Percentiles rank a stretch among this genome's conserved stretches.
Conservation (phyloP, 169 alveolate species). For the Theileria annulata region DNA sequence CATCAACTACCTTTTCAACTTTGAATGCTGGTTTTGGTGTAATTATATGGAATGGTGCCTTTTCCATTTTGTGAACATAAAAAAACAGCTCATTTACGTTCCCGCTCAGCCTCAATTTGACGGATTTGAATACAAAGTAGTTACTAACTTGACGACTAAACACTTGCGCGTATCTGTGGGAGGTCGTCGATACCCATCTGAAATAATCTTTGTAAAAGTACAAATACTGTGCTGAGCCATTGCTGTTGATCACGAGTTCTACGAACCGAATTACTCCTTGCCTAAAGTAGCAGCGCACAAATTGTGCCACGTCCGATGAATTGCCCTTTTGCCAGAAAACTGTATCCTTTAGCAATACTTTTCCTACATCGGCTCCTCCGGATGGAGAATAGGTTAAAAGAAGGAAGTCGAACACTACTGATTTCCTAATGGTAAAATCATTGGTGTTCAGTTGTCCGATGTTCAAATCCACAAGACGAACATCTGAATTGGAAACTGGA, state of each 20-base stretch:
- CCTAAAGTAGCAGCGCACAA: background rate
- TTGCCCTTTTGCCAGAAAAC: conserved; percentile 15
- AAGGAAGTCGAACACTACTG: conserved; percentile 7
- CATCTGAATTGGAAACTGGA: background rate
- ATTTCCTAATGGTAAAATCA: background rate
- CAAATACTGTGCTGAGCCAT: background rate
- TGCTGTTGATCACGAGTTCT: background rate
- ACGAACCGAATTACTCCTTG: conserved; percentile 6
- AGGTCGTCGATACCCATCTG: conserved; percentile 4
- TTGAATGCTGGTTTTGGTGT: conserved; percentile 6
- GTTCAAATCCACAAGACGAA: conserved; percentile 2
- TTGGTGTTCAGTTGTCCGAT: background rate
- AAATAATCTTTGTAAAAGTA: conserved; percentile 9
- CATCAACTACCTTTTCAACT: conserved; percentile 4
- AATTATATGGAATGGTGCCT: conserved; percentile 1
- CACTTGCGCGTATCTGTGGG: background rate
- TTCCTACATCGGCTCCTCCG: background rate
- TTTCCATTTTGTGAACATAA: background rate
- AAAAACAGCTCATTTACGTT: background rate
- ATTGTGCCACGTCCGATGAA: background rate
- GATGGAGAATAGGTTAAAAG: background rate
- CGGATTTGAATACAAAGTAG: background rate
- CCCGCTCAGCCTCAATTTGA: conserved; percentile 5
- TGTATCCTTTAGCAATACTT: conserved; percentile 9
- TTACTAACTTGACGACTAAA: background rate